Base-by-base conservation (phyloP, 2,329 filamentous ascomycete species). In the Fusarium sp. region DNA sequence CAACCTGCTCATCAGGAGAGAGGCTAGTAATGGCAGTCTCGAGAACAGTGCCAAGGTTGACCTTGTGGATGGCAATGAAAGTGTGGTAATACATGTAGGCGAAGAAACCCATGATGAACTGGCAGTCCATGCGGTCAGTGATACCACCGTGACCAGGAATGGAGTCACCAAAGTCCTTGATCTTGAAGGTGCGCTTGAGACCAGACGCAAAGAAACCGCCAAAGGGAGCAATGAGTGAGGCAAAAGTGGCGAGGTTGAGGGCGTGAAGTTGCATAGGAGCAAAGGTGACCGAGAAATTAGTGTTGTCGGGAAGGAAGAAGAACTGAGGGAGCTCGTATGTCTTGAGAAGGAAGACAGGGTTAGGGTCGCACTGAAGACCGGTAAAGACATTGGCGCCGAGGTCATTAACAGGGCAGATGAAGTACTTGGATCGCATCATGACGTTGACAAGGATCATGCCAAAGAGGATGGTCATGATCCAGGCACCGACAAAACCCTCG, bases 101-200 rank as follows among this genome's bases (percentile, higher is more conserved):
- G 79, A 99, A 98, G 84, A 98, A 96, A 10, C 96, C 96, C 96
- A 99, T 99, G 86, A 98, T 98, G 85, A 99, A 99, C 81, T 99
- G 96, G 83, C 96, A 99, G 81, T 99, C 96, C 96, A 99, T 98
- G 71, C 96, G 93, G 81, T 99, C 96, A 17, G 96, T 99, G 85
- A 99, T 98, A 77, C 96, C 96, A 70, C 96, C 96, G 79, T 99
- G 96, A 24, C 96, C 96, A 2, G 96, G 96, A 77, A 99, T 99
- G 2, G 95, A 97, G 83, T 99, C 94, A 76, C 96, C 96, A 85
- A 99, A 99, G 85, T 99, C 96, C 88, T 99, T 99, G 88, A 99
- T 97, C 86, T 99, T 98, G 87, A 99, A 99, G 5, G 96, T 98
- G 33, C 96, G 94, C 89, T 99, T 99, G 66, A 99, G 89, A 1